A percentile compares a stretch with the other conserved stretches of the same genome.
Evolutionary conservation across 2,329 filamentous ascomycete genomes (phyloP).

Genomic region (Fusarium mundagurra): DNA sequence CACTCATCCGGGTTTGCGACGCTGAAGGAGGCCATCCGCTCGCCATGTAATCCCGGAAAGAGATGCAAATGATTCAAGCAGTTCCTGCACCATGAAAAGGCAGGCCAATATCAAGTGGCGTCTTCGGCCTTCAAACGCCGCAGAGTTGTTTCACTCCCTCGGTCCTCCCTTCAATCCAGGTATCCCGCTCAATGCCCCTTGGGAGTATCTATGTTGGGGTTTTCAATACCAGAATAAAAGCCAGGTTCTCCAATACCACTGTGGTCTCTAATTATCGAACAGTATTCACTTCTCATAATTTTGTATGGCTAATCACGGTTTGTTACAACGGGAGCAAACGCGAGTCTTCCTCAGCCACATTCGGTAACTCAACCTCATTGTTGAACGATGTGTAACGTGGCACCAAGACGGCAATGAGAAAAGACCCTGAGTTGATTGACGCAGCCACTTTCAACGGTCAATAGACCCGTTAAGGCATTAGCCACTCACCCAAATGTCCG

Average conservation of each 20-base stretch:
- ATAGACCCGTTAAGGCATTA: neutral
- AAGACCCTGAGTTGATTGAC: neutral
- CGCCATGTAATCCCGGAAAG: neutral
- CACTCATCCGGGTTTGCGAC: neutral
- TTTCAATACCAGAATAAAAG: neutral
- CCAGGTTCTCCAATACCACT: neutral
- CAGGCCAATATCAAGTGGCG: neutral
- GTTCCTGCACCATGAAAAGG: neutral
- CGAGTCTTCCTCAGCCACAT: neutral
- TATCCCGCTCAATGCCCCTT: neutral
- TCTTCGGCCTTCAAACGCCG: neutral
- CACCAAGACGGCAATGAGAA: neutral
- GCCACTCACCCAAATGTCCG: slow-evolving; percentile 15
- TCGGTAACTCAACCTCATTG: neutral
- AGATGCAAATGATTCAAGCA: neutral
- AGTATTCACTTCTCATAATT: neutral
- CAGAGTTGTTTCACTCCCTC: neutral
- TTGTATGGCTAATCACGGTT: neutral
- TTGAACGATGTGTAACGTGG: neutral
- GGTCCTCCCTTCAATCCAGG: neutral
- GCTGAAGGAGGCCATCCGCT: neutral
- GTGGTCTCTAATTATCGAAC: no score
- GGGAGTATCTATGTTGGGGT: neutral
- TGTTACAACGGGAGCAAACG: neutral
- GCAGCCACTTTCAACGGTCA: neutral